A percentile compares a stretch with the other conserved stretches of the same genome.
These are phyloP conservation scores for Ceratobasidium sp. DNA, from an alignment of 1,284 basidiomycete species.

Conservation along the genomic window DNA sequence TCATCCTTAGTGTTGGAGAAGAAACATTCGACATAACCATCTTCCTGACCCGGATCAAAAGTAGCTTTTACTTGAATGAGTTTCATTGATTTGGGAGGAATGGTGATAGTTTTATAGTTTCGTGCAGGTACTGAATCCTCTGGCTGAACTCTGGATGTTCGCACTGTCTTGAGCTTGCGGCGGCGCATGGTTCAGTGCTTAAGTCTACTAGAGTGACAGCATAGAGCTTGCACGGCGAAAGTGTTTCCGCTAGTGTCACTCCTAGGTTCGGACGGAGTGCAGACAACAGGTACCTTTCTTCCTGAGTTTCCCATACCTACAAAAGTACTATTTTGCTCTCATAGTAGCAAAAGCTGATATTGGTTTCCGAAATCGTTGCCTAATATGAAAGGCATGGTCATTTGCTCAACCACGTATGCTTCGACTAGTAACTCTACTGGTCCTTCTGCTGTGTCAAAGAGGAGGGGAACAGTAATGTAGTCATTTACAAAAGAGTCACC, in stretches of 20 bases:
- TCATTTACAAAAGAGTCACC: conserved; percentile 53
- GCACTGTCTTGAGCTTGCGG: too few species aligned
- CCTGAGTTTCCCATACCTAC: conserved; percentile 54
- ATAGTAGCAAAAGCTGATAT: conserved; percentile 53
- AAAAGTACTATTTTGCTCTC: conserved; percentile 51
- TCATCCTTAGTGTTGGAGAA: conserved; percentile 21
- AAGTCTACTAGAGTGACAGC: too few species aligned
- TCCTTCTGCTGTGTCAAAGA: conserved; percentile 53
- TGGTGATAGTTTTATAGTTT: background rate
- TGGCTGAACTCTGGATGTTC: too few species aligned
- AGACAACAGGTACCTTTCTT: too few species aligned
- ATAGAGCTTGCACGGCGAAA: too few species aligned
- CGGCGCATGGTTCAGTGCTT: too few species aligned
- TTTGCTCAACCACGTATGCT: conserved; percentile 54
- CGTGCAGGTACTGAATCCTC: background rate
- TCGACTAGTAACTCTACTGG: conserved; percentile 54
- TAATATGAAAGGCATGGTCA: conserved; percentile 53
- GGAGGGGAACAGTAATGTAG: conserved; percentile 53
- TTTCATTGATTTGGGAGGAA: background rate
- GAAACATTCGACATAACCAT: background rate
- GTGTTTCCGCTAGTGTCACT: too few species aligned
- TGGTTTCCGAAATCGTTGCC: conserved; percentile 57
- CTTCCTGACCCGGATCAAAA: background rate
- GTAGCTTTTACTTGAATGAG: conserved; percentile 1
- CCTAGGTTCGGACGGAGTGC: too few species aligned